Evolutionary conservation across 2,329 filamentous ascomycete genomes (phyloP).

Genomic region (Xylaria sp.): DNA sequence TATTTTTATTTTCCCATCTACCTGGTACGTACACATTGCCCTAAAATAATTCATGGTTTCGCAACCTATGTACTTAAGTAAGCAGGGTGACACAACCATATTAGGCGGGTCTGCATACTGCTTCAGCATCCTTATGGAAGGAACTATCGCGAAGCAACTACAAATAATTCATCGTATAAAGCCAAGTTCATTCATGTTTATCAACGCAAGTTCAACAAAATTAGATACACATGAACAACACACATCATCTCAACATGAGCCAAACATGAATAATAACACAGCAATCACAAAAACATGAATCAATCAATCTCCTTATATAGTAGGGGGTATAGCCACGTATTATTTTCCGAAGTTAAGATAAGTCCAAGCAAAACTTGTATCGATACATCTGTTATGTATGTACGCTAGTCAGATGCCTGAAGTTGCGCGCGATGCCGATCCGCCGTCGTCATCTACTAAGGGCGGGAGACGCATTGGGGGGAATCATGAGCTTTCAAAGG

Average conservation of each 20-base stretch:
- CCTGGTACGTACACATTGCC: no score
- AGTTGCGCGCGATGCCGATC: constrained; percentile 37
- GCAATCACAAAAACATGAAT: background rate
- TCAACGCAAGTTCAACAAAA: background rate
- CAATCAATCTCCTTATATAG: background rate
- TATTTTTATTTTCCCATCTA: background rate
- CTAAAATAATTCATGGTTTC: no score
- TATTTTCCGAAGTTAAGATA: background rate
- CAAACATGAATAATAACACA: constrained; percentile 1
- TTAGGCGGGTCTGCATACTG: background rate
- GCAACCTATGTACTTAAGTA: no score
- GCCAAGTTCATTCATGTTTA: background rate
- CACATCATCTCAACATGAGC: background rate
- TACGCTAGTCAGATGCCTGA: constrained; percentile 41
- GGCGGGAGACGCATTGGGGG: constrained; percentile 45
- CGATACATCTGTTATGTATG: constrained; percentile 38
- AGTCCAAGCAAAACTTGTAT: constrained; percentile 34
- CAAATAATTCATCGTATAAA: background rate
- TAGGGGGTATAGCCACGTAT: background rate
- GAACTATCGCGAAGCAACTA: background rate
- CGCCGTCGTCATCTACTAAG: constrained; percentile 38
- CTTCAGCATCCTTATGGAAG: background rate
- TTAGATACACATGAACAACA: background rate
- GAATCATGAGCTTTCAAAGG: constrained; percentile 45
- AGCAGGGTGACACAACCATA: no score